A percentile compares a stretch with the other conserved stretches of the same genome.
phyloP scores from a whole-genome alignment of 2,329 filamentous ascomycete species.

The Aphanocladium album region DNA sequence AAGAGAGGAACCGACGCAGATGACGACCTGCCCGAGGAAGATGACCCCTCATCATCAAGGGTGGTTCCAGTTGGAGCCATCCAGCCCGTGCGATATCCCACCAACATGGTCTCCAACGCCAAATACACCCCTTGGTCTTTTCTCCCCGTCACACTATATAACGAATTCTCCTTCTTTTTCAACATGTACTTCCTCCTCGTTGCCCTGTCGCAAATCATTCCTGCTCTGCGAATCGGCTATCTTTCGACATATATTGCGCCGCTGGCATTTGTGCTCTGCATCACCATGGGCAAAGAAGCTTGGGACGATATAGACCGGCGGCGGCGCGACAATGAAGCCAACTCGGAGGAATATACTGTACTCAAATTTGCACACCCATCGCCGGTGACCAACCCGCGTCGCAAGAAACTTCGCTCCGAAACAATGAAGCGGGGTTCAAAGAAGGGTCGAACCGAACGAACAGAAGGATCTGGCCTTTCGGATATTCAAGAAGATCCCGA shows the following conservation, averaged over 20 bases:
- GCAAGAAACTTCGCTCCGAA: conserved; percentile 36
- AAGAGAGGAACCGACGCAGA: conserved; percentile 33
- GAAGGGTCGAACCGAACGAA: conserved; percentile 25
- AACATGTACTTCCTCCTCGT: conserved; percentile 98
- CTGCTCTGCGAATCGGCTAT: conserved; percentile 85
- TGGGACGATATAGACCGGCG: conserved; percentile 86
- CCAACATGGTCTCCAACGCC: conserved; percentile 90
- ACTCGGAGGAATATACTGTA: conserved; percentile 82
- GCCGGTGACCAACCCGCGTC: conserved; percentile 34
- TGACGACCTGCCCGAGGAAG: conserved; percentile 46
- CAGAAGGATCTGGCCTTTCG: conserved; percentile 41
- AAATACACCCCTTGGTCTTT: conserved; percentile 97
- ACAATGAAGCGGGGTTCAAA: conserved; percentile 25
- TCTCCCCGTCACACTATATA: conserved; percentile 89
- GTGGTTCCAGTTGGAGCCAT: conserved; percentile 68
- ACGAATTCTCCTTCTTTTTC: conserved; percentile 99
- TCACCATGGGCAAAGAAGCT: conserved; percentile 94
- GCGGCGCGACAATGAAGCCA: conserved; percentile 85
- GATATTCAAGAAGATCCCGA: conserved; percentile 69
- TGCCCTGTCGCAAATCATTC: conserved; percentile 88
- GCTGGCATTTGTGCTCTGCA: conserved; percentile 81
- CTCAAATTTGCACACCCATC: conserved; percentile 62
- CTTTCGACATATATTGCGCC: conserved; percentile 92
- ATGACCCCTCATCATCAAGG: conserved; percentile 66
- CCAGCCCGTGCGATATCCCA: conserved; percentile 73